Conservation (phyloP, 176 grass and related monocot genomes). For the Chrysopogon serrulatus region DNA sequence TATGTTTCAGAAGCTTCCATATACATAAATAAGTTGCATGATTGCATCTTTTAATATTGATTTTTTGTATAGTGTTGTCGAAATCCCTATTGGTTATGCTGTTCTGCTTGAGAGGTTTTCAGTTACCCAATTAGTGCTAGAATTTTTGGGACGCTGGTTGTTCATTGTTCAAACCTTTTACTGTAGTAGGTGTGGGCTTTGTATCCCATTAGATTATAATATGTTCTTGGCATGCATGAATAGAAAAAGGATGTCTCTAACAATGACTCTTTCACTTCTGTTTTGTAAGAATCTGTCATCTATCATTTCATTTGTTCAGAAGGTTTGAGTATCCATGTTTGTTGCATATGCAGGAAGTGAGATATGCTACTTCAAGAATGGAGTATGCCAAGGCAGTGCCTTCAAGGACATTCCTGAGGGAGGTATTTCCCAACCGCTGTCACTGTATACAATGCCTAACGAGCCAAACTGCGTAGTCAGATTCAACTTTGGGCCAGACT, state of each 20-base stretch:
- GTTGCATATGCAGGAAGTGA: conserved; percentile 62
- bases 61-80: background rate
- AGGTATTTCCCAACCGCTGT: conserved; percentile 82
- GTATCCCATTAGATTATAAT: background rate
- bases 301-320: background rate
- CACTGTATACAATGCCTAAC: conserved; percentile 80
- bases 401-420: conserved; percentile 75
- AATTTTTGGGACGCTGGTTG: background rate
- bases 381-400: conserved; percentile 64
- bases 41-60: background rate
- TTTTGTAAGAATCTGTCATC: background rate
- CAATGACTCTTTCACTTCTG: background rate
- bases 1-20: background rate
- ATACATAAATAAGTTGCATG: background rate
- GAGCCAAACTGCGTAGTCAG: conserved; percentile 68
- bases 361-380: conserved; percentile 92
- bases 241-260: background rate
- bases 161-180: background rate
- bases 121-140: background rate
- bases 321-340: background rate
- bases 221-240: background rate
- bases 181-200: background rate
- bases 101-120: background rate
- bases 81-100: background rate
- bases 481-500: conserved; percentile 92